Evolutionary conservation across 768 basidiomycete genomes (phyloP), one percentile per base, ranked within the genome.

Genomic region (Inosperma sp.): DNA sequence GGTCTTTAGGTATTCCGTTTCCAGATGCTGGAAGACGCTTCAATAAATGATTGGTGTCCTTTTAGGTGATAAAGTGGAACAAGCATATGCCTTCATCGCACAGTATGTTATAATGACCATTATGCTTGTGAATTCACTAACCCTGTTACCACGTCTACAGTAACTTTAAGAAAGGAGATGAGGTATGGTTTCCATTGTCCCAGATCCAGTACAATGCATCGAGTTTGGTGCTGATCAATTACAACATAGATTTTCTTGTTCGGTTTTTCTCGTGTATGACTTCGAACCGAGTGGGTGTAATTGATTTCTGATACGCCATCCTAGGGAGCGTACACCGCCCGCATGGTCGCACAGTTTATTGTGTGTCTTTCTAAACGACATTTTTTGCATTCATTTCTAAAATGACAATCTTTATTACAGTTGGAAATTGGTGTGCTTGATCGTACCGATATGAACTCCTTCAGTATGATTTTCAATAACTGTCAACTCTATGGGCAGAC

Each of bases 31-130:
- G 19, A 25, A 13, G 26, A 26, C 17, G 35, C 5, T 16, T 16
- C 26, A 39, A 16, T 43, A 16, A 27, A 39, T 9, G 54, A 52
- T 19, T 52, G 48, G 23, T 17, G 22, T 35, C 23, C 31, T 44
- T 22, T 31, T 44, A 86, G 84, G 68, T 26, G 82, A 83, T 50
- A 88, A 88, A 58, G 82, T 88, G 3, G 81, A 88, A 66, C 84
- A 88, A 56, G 86, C 81, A 29, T 86, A 87, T 66, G 83, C 77
- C 16, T 88, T 88, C 60, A 82, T 88, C 57, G 79, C 86, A 17
- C 84, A 88, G 86, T 87, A 58, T 63, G 84, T 69, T 12, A 14
- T 35, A 43, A 37, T 7, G 2, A 29, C 33, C 12, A 35, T 40
- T 45, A 40, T 37, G 6, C n/a, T 23, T 12, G 12, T 37, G 16